Evolutionary conservation across 2,329 filamentous ascomycete genomes (phyloP), one percentile per base, ranked within the genome.

Genomic region (Colletotrichum endophyticum): DNA sequence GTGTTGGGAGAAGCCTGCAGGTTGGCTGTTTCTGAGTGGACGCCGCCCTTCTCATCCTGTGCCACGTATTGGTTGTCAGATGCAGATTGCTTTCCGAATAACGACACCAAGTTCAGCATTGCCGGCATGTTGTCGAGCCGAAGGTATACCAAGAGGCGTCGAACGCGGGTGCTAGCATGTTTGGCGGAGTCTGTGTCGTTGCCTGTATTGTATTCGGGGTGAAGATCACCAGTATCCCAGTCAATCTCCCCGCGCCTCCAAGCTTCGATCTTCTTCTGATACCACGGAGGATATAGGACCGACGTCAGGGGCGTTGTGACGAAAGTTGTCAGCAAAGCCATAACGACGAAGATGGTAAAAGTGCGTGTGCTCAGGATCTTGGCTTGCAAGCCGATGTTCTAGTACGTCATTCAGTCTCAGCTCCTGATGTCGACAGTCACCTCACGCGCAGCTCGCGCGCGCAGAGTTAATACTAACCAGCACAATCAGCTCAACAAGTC

Each of bases 261-360:
- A 25, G 85, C 86, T 11, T 87, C 88, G 11, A 89, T 84, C 82
- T 89, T 90, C 76, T 86, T 85, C 77, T 90, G 89, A 72, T 91
- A 91, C 84, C 84, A 90, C 0, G 91, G 89, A 2, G 96, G 96
- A 79, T 98, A 98, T 8, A 98, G 87, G 69, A 87, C 88, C 15
- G 91, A 89, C 2, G 94, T 94, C 56, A 98, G 85, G 0, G 96
- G 96, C 0, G 96, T 96, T 0, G 96, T 98, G 1, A 92, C 86
- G 74, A 98, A 95, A 0, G 96, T 98, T 0, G 95, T 98, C 36
- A 98, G 88, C 3, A 98, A 88, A 11, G 96, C 96, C 96, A 98
- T 98, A 81, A 98, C 94, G 27, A 98, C 95, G 80, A 98, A 98
- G 71, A 98, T 98, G 69, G 96, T 98, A 81, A 98, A 98, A 0